A percentile compares a stretch with the other conserved stretches of the same genome.
Conservation (phyloP, 1,284 basidiomycete species). For the Trichosporon ovoides region DNA sequence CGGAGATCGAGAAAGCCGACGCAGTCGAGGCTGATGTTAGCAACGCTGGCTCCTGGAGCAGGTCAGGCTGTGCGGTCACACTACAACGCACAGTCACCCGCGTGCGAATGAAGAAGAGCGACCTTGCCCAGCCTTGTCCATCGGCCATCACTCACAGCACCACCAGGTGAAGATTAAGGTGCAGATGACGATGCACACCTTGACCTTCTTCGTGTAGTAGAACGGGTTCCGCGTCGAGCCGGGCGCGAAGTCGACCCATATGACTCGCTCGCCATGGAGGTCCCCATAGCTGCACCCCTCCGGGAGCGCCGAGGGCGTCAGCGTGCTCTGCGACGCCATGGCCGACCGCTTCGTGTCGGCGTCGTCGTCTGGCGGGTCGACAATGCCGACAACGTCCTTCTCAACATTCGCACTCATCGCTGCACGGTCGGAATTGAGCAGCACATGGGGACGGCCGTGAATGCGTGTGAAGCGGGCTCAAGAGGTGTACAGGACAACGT, state of each 20-base stretch:
- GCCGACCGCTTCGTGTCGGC: not conserved
- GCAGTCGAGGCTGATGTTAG: constrained; percentile 53
- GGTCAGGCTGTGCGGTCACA: too few relatives aligned
- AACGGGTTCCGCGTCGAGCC: constrained; percentile 57
- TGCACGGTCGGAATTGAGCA: not conserved
- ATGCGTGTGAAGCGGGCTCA: not conserved
- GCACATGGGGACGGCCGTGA: too few relatives aligned
- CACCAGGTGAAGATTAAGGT: constrained; percentile 59
- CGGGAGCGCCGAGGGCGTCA: constrained; percentile 10
- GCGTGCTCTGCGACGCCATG: constrained; percentile 13
- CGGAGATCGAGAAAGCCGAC: constrained; percentile 58
- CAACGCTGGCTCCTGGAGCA: not conserved
- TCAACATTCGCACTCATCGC: too few relatives aligned
- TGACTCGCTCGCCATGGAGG: constrained; percentile 20
- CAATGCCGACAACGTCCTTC: not conserved
- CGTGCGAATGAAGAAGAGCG: not conserved
- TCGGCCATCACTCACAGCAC: not conserved
- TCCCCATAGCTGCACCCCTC: constrained; percentile 12
- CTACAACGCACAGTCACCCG: too few relatives aligned
- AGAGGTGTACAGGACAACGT: not conserved
- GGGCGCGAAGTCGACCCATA: constrained; percentile 58
- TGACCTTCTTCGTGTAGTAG: constrained; percentile 54
- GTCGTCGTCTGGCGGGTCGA: not conserved
- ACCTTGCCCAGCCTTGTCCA: not conserved
- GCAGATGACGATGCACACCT: constrained; percentile 59